phyloP scores from a whole-genome alignment of 768 basidiomycete genomes.

The Russula lepida region DNA sequence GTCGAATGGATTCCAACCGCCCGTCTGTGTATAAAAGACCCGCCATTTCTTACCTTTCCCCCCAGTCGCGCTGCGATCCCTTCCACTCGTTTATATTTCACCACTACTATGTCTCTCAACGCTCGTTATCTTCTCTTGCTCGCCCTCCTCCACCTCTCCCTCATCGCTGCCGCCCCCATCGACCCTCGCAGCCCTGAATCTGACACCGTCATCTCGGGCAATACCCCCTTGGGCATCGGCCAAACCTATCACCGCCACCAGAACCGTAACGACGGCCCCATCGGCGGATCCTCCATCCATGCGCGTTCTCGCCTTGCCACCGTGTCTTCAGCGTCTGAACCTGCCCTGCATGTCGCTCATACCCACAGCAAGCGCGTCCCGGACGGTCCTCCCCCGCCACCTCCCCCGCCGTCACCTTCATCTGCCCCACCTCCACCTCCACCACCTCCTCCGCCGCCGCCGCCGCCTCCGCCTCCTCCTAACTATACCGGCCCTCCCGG shows the following conservation, averaged over 20 bases:
- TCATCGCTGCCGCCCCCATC: neutral
- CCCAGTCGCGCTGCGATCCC: conserved; percentile 1
- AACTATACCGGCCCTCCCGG: neutral
- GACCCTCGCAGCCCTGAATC: neutral
- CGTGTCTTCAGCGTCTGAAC: neutral
- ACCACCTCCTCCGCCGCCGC: neutral
- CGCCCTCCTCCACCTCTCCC: conserved; percentile 10
- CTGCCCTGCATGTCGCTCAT: neutral
- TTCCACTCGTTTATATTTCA: conserved; percentile 9
- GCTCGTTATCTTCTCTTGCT: conserved; percentile 16
- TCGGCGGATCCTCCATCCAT: neutral
- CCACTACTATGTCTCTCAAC: conserved; percentile 7
- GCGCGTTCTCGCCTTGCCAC: neutral
- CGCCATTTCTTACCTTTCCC: neutral
- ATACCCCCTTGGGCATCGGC: neutral
- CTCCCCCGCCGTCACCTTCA: neutral
- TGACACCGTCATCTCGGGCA: neutral
- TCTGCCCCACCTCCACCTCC: neutral
- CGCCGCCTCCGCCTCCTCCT: neutral
- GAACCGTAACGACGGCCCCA: neutral
- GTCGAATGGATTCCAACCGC: neutral
- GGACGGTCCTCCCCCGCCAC: neutral
- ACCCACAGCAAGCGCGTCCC: neutral
- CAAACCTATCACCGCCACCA: neutral
- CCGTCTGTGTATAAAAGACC: neutral